Percentiles rank a stretch among this genome's conserved stretches.
phyloP scores from a whole-genome alignment of 2,329 filamentous ascomycete genomes.

The Ophiostoma ips region DNA sequence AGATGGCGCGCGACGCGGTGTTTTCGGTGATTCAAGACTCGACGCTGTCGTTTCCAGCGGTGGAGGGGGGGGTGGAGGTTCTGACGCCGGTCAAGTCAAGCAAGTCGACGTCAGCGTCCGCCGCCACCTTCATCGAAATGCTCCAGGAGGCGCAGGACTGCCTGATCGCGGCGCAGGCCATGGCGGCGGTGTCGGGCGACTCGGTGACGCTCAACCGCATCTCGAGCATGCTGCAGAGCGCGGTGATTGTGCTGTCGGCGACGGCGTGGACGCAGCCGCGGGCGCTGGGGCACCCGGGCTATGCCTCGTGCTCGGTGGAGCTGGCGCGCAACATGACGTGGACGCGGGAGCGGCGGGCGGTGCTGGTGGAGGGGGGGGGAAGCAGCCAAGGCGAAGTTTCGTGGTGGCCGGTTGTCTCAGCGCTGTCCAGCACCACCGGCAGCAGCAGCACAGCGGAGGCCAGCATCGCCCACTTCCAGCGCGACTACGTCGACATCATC shows the following conservation, averaged over 20 bases:
- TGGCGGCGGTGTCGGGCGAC: constrained; percentile 39
- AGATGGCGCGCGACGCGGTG: constrained; percentile 66
- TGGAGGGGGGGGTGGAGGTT: constrained; percentile 27
- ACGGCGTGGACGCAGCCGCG: constrained; percentile 35
- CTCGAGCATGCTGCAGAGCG: constrained; percentile 49
- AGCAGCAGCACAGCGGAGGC: neutral
- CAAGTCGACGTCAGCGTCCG: constrained; percentile 18
- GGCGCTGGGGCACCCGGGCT: constrained; percentile 34
- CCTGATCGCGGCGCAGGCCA: constrained; percentile 48
- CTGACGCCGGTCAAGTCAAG: neutral
- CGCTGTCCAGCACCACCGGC: neutral
- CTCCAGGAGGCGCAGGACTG: constrained; percentile 52
- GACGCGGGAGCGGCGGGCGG: constrained; percentile 47
- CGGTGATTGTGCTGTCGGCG: constrained; percentile 51
- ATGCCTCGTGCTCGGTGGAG: constrained; percentile 53
- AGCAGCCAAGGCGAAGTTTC: constrained; percentile 5
- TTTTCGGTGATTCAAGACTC: constrained; percentile 88
- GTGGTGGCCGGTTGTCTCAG: constrained; percentile 19
- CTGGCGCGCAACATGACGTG: constrained; percentile 56
- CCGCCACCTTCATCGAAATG: constrained; percentile 41
- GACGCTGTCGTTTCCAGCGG: constrained; percentile 71
- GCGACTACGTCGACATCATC: constrained; percentile 72
- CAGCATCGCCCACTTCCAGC: constrained; percentile 54
- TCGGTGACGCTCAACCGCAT: constrained; percentile 48
- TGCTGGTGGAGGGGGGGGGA: constrained; percentile 30